Base-by-base conservation (phyloP, 345 rosid genomes). In the Chamaenerion angustifolium region DNA sequence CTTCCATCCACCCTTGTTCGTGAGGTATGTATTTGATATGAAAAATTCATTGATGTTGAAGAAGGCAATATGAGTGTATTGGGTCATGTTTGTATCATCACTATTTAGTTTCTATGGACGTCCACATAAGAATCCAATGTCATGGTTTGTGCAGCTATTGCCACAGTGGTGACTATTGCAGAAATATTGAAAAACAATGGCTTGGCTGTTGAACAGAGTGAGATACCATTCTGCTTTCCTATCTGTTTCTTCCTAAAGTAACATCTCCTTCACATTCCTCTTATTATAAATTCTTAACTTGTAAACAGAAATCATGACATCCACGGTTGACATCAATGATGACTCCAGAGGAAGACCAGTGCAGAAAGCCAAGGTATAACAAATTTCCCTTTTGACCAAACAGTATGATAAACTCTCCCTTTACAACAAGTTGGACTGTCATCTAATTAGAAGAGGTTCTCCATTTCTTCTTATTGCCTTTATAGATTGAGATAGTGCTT, bases 131-230 rank as follows among this genome's bases (percentile, higher is more conserved):
- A 21, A 21, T 21, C 25, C 2, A 2, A 2, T 21, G 2, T 21
- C 25, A 21, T 21, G 25, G 15, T 15, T 14, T 53, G 42, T 19
- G 6, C 73, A 72, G 85, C 89, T 47, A 84, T 84, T 45, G 81
- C 94, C 16, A 76, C 89, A 0, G 83, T 81, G 51, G 89, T 81
- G 37, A 81, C 88, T n/a, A 71, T 84, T 62, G 81, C 94, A 13
- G 94, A 84, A 65, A 78, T 84, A 62, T 62, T 81, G 73, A 81
- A 81, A 75, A 81, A 75, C 57, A 81, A 78, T 59, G 84, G 86
- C 40, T 62, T 81, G 59, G 89, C 82, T 44, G 60, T 84, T 56
- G 89, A 84, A 76, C 81, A 79, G 66, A 70, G 67, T 63, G 27
- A 50, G 67, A 11, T 18, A 12, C 14, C 35, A 56, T 14, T 16